These are phyloP conservation scores for Fusarium poae DNA, from an alignment of 2,329 filamentous ascomycete genomes.

Conservation along the genomic window DNA sequence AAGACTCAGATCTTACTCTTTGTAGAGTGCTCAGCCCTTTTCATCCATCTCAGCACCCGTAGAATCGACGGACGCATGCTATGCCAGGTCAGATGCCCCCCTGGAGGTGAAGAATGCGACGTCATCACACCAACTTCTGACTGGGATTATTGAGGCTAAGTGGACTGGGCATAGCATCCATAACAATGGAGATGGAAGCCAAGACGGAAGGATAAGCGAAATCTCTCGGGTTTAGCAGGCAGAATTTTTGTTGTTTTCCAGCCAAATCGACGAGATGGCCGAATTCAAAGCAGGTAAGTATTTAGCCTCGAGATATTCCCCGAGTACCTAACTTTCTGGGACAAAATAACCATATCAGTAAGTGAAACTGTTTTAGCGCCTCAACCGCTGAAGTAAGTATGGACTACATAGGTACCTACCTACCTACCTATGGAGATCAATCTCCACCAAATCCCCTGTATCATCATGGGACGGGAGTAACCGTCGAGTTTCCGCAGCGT, in stretches of 20 bases:
- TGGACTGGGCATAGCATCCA: conserved; percentile 8
- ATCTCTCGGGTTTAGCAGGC: not conserved
- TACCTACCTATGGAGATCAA: not conserved
- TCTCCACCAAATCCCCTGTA: conserved; percentile 14
- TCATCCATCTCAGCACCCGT: conserved; percentile 6
- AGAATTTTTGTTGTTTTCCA: not conserved
- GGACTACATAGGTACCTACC: no score
- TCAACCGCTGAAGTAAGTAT: conserved; percentile 4
- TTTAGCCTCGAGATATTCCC: not conserved
- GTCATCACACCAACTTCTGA: conserved; percentile 36
- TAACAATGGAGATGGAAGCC: conserved; percentile 1
- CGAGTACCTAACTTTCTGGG: not conserved
- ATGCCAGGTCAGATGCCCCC: conserved; percentile 35
- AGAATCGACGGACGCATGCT: conserved; percentile 23
- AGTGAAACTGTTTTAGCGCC: conserved; percentile 12
- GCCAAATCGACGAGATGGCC: not conserved
- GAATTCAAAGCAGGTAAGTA: not conserved
- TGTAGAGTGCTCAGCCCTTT: conserved; percentile 27
- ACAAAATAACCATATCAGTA: no score
- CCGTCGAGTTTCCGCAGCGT: conserved; percentile 1
- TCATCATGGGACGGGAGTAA: not conserved
- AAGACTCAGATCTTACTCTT: not conserved
- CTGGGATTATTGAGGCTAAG: conserved; percentile 35
- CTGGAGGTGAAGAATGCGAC: conserved; percentile 29
- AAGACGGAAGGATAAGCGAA: conserved; percentile 12